These are phyloP conservation scores for Sphagnurus paluster DNA, from an alignment of 1,284 basidiomycete species.

Conservation along the genomic window DNA sequence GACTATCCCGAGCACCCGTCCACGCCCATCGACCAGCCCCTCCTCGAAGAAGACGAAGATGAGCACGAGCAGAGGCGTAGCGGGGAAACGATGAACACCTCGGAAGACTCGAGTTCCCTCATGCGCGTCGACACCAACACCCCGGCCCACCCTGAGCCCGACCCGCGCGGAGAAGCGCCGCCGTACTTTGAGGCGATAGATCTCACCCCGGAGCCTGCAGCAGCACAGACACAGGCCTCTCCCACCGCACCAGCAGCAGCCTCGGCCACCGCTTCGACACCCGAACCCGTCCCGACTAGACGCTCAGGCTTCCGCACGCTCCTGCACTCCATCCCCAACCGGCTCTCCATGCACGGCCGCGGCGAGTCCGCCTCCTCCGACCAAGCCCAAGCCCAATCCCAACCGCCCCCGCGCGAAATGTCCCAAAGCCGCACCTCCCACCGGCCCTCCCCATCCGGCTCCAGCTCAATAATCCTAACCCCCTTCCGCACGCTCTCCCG, in stretches of 20 bases:
- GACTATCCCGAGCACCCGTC: conserved; percentile 32
- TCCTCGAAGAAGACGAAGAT: conserved; percentile 31
- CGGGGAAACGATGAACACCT: conserved; percentile 23
- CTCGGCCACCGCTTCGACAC: conserved; percentile 12
- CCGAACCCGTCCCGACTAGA: conserved; percentile 21
- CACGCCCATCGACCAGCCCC: conserved; percentile 33
- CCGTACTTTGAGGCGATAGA: conserved; percentile 61
- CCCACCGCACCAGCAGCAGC: background rate
- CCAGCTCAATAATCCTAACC: conserved; percentile 28
- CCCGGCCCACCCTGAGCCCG: conserved; percentile 27
- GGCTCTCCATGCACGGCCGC: conserved; percentile 27
- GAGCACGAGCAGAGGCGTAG: conserved; percentile 23
- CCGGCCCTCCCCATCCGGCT: conserved; percentile 26
- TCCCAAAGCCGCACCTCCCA: conserved; percentile 26
- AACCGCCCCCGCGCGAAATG: conserved; percentile 26
- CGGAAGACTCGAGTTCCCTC: conserved; percentile 30
- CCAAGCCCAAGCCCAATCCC: conserved; percentile 25
- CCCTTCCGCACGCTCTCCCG: conserved; percentile 42
- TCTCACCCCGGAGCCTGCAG: conserved; percentile 19
- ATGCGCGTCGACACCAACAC: conserved; percentile 25
- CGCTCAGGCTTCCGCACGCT: conserved; percentile 39
- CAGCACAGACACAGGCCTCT: background rate
- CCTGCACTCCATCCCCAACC: conserved; percentile 30
- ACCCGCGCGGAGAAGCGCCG: conserved; percentile 60
- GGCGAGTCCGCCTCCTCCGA: conserved; percentile 29